phyloP scores from a whole-genome alignment of 1,284 basidiomycete species.

The Ganoderma lingzhi region DNA sequence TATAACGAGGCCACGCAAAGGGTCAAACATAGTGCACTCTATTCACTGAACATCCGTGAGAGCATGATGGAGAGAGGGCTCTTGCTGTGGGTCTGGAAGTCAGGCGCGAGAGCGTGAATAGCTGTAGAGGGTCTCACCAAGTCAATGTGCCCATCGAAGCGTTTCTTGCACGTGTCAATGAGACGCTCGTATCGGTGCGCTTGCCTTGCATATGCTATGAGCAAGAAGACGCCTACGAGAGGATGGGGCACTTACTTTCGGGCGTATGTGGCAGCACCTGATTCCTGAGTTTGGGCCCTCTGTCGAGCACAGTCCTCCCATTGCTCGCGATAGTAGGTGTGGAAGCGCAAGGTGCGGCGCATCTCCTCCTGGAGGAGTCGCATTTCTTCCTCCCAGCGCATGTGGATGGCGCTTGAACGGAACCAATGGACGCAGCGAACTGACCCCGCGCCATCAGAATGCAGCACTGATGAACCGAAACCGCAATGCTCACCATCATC shows the following conservation, averaged over 20 bases:
- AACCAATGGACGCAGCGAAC: conserved; percentile 29
- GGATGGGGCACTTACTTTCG: conserved; percentile 5
- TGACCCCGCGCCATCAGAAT: neutral
- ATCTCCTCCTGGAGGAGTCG: conserved; percentile 23
- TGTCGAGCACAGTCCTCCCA: conserved; percentile 19
- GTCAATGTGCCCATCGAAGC: too few species aligned
- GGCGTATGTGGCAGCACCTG: conserved; percentile 14
- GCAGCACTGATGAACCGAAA: neutral
- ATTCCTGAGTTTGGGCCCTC: conserved; percentile 22
- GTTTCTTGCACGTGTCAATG: too few species aligned
- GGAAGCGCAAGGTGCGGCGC: conserved; percentile 21
- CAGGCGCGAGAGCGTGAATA: too few species aligned
- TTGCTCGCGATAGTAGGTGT: neutral
- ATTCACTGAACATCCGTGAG: too few species aligned
- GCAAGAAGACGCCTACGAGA: neutral
- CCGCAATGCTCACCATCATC: neutral
- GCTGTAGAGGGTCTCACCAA: too few species aligned
- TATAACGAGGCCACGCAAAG: too few species aligned
- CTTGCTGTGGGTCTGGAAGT: too few species aligned
- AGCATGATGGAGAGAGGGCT: too few species aligned
- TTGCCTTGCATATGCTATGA: neutral
- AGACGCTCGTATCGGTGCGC: neutral
- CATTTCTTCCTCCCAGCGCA: conserved; percentile 24
- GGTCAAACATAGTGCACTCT: too few species aligned
- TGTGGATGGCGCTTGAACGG: conserved; percentile 18